Percentiles rank a stretch among this genome's conserved stretches.
phyloP scores from a whole-genome alignment of 257 asterid genomes.

The Handroanthus guayacan region DNA sequence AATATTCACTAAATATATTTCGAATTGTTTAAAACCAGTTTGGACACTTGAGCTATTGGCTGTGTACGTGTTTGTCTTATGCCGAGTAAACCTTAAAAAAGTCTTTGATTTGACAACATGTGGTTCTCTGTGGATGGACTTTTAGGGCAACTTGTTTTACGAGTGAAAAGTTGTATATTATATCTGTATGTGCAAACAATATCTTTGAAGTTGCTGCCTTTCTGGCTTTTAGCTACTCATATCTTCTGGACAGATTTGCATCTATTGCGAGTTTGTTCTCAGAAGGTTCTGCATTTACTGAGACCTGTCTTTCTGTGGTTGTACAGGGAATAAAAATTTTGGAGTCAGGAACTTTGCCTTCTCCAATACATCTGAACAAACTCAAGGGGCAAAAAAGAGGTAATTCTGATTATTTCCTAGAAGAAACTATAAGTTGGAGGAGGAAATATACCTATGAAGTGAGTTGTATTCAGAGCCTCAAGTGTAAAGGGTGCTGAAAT shows the following conservation, averaged over 20 bases:
- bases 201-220: neutral
- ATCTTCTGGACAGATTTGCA: slow-evolving; percentile 13
- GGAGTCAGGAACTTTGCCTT: slow-evolving; percentile 42
- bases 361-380: slow-evolving; percentile 43
- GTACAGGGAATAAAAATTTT: slow-evolving; percentile 47
- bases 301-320: slow-evolving; percentile 29
- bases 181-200: neutral
- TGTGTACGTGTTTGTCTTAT: neutral
- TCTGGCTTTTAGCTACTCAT: neutral
- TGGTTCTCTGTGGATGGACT: slow-evolving; percentile 1
- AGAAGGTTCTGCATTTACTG: slow-evolving; percentile 15
- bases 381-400: slow-evolving; percentile 66
- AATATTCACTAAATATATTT: neutral
- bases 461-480: slow-evolving; percentile 13
- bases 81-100: slow-evolving; percentile 5
- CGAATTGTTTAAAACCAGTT: neutral
- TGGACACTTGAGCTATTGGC: neutral
- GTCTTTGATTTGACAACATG: slow-evolving; percentile 9
- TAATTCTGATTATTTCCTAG: slow-evolving; percentile 38
- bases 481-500: slow-evolving; percentile 7
- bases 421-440: neutral
- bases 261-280: slow-evolving; percentile 17
- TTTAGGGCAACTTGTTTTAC: neutral
- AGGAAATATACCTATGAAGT: slow-evolving; percentile 5
- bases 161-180: neutral